Base-by-base conservation (phyloP, 257 asterid genomes). In the Nicotiana benthamiana region DNA sequence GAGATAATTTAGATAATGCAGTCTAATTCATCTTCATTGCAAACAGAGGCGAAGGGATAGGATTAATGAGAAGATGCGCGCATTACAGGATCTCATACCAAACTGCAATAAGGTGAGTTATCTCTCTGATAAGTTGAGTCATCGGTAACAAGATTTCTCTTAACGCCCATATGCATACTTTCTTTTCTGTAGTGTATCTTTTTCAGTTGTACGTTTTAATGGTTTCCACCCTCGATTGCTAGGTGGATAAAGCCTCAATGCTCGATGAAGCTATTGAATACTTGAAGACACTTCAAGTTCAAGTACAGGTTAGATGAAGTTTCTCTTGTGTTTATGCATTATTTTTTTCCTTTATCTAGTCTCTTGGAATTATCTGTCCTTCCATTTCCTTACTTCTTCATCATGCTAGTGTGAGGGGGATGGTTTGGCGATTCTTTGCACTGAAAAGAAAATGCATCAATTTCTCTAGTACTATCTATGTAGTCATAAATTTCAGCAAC, bases 201-300 rank as follows among this genome's bases (percentile, higher is more conserved):
- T 79, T 62, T 79, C 62, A 16, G 27, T 79, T 40, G 46, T 40
- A 40, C 16, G 22, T 26, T 48, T 72, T 48, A 11, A 24, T 24
- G 78, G 36, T 17, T 24, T 72, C 16, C 40, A 34, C 16, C 48
- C 7, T 24, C 81, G 82, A 80, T 85, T 82, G 32, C 81, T 86
- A 95, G 99, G 97, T 89, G 4, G 99, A 96, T 85, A 96, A 96
- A 89, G 99, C 99, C 81, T 96, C 99, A 28, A 94, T 96, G 98
- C 98, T 96, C 26, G 99, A 93, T 84, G 99, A 96, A 86, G 98
- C 98, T 85, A 96, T 94, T 65, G 99, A 93, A 86, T 96, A 96
- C 88, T 86, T 96, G 83, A 96, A 94, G 90, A 90, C 93, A 51
- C 99, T 96, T 90, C 98, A 96, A 85, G 91, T 94, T 82, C 99